Evolutionary conservation across 768 basidiomycete genomes (phyloP), one percentile per base, ranked within the genome.

Genomic region (Udeniomyces megalosporus): DNA sequence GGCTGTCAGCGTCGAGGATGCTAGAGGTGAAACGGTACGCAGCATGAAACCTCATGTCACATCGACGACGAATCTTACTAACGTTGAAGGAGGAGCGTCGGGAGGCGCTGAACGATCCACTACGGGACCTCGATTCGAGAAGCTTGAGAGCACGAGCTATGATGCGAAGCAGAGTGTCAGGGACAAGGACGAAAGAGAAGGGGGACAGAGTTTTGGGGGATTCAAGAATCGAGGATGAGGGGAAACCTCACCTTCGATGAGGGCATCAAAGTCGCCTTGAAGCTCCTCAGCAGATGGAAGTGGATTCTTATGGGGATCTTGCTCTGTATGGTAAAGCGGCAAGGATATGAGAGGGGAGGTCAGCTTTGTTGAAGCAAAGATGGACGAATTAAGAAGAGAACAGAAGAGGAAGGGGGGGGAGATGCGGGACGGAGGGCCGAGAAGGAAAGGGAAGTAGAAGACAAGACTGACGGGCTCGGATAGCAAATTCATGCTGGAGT

Each of bases 181-280:
- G 38, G 38, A 17, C 38, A 42, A 17, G 17, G 38, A 42, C 17
- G 38, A 17, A 42, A 42, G 8, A 42, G 17, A 17, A 42, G 17
- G 38, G 17, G 38, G 38, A 42, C n/a, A n/a, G n/a, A n/a, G n/a
- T n/a, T n/a, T n/a, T n/a, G n/a, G n/a, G n/a, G n/a, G n/a, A n/a
- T n/a, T n/a, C n/a, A n/a, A n/a, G n/a, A n/a, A n/a, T n/a, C n/a
- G n/a, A n/a, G n/a, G n/a, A n/a, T n/a, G n/a, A n/a, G n/a, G n/a
- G n/a, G n/a, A n/a, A n/a, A n/a, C n/a, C 38, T 8, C 38, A 42
- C 38, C 38, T n/a, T 63, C 62, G 15, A 63, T 63, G 38, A 63
- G 56, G 20, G 55, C 57, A 28, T 63, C 62, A 53, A 63, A 63
- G 62, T 63, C 62, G 24, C 55, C 54, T 42, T 63, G 62, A 20